Conservation (phyloP, 768 basidiomycete genomes). For the Grammothele lineata region DNA sequence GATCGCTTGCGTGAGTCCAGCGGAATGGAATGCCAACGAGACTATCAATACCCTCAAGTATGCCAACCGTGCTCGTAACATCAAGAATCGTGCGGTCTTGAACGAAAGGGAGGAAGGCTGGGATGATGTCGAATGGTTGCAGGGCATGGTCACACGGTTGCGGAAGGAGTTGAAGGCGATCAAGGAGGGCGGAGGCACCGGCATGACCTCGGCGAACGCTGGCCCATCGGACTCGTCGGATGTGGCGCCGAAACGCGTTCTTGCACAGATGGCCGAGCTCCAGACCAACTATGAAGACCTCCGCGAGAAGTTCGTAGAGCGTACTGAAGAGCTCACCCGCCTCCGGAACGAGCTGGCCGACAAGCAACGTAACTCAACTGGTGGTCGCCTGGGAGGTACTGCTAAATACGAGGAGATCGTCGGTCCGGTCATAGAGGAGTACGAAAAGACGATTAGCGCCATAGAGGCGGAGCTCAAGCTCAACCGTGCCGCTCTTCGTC, state of each 20-base stretch:
- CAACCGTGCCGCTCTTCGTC: constrained; percentile 80
- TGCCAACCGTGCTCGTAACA: constrained; percentile 94
- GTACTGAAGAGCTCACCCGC: constrained; percentile 83
- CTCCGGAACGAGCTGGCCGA: constrained; percentile 77
- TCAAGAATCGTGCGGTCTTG: constrained; percentile 89
- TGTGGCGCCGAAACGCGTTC: constrained; percentile 67
- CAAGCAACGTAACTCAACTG: constrained; percentile 53
- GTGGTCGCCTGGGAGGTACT: constrained; percentile 63
- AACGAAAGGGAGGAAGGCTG: constrained; percentile 97
- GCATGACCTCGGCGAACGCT: constrained; percentile 14
- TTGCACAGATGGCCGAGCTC: constrained; percentile 78
- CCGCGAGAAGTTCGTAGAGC: constrained; percentile 79
- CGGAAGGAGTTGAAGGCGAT: constrained; percentile 81
- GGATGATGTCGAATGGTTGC: constrained; percentile 98
- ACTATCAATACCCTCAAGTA: constrained; percentile 96
- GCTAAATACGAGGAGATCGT: constrained; percentile 85
- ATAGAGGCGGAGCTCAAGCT: constrained; percentile 91
- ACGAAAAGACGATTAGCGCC: constrained; percentile 93
- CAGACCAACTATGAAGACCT: constrained; percentile 84
- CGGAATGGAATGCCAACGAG: constrained; percentile 92
- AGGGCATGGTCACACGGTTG: constrained; percentile 77
- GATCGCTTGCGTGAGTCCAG: constrained; percentile 97
- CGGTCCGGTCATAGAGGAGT: constrained; percentile 97
- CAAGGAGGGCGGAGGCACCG: constrained; percentile 56
- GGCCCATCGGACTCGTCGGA: constrained; percentile 38